These are phyloP conservation scores for Geotrichum citri-aurantii DNA, from an alignment of 1,139 yeast species.

Conservation along the genomic window DNA sequence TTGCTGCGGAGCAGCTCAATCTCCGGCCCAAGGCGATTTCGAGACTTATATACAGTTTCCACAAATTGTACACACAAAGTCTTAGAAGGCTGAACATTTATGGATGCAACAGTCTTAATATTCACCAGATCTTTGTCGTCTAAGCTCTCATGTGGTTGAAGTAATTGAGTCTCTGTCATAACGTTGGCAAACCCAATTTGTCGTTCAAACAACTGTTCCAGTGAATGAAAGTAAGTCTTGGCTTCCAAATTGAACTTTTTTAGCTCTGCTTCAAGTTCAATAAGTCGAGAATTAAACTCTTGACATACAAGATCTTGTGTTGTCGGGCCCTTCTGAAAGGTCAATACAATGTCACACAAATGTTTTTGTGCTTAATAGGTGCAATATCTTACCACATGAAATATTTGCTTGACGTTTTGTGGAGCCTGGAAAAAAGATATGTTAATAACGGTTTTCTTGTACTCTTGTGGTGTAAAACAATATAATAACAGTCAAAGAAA, in stretches of 20 bases:
- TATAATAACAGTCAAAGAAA: too few relatives aligned
- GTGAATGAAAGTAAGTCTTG: constrained; percentile 80
- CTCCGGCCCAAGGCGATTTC: constrained; percentile 82
- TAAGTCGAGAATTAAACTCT: constrained; percentile 93
- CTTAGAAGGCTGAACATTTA: constrained; percentile 90
- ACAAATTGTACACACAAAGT: constrained; percentile 90
- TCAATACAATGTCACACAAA: neutral
- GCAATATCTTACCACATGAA: constrained; percentile 34
- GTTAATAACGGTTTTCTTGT: neutral
- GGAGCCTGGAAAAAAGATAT: constrained; percentile 43
- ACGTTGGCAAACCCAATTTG: constrained; percentile 74
- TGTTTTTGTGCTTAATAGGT: neutral
- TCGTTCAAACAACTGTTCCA: constrained; percentile 85
- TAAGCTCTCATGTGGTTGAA: constrained; percentile 76
- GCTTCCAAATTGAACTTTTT: constrained; percentile 86
- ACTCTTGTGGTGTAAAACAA: too few relatives aligned
- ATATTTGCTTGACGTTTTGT: constrained; percentile 38
- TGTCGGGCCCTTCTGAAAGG: constrained; percentile 51
- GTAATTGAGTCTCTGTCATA: constrained; percentile 59
- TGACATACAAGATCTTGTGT: constrained; percentile 82
- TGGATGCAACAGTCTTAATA: constrained; percentile 34
- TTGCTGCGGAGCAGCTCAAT: constrained; percentile 85
- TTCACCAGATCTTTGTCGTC: neutral
- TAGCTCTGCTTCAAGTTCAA: constrained; percentile 83
- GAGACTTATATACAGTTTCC: constrained; percentile 77